Percentiles rank a stretch among this genome's conserved stretches.
phyloP scores from a whole-genome alignment of 2,329 filamentous ascomycete species.

The Trichoderma hamatum region DNA sequence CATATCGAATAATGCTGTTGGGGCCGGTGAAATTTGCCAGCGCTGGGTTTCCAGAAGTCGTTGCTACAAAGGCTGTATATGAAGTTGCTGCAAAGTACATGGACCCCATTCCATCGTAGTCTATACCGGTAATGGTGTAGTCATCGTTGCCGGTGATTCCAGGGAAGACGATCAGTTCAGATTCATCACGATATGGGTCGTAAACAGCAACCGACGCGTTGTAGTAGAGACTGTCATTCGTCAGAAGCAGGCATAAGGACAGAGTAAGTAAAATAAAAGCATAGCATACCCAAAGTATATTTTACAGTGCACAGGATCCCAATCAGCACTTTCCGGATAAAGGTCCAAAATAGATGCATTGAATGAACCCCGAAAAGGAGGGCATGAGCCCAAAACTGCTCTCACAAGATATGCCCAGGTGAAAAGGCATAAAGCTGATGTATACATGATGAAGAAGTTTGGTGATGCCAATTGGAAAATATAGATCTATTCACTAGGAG shows the following conservation, averaged over 20 bases:
- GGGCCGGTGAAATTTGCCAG: neutral
- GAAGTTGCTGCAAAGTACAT: slow-evolving; percentile 10
- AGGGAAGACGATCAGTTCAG: neutral
- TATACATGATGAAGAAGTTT: neutral
- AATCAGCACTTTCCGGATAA: neutral
- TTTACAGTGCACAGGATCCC: slow-evolving; percentile 1
- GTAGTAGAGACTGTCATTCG: neutral
- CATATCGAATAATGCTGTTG: slow-evolving; percentile 3
- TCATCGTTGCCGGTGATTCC: slow-evolving; percentile 1
- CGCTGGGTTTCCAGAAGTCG: neutral
- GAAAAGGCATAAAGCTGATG: neutral
- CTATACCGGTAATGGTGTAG: slow-evolving; percentile 4
- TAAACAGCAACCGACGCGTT: slow-evolving; percentile 2
- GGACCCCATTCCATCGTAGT: slow-evolving; percentile 5
- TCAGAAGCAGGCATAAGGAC: neutral
- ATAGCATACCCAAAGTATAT: slow-evolving; percentile 10
- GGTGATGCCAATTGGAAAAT: neutral
- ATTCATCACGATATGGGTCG: neutral
- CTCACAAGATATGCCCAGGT: neutral
- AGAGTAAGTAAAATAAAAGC: neutral
- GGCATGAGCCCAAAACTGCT: neutral
- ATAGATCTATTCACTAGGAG: neutral
- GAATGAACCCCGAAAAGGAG: neutral
- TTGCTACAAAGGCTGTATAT: neutral
- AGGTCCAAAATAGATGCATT: neutral